These are phyloP conservation scores for Termitomyces heimii DNA, from an alignment of 768 basidiomycete species.

Conservation along the genomic window DNA sequence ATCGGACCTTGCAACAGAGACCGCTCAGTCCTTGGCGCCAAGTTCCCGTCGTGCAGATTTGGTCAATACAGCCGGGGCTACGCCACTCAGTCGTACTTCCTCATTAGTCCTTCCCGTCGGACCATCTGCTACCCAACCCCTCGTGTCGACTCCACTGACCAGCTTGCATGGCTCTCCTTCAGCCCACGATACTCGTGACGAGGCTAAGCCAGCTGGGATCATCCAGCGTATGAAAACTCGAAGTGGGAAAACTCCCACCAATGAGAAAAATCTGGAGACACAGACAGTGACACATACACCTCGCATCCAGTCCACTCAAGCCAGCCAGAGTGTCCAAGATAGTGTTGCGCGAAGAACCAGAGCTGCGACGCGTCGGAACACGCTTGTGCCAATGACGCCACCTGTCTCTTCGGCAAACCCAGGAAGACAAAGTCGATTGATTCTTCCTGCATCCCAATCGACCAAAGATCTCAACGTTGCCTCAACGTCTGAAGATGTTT, in stretches of 20 bases:
- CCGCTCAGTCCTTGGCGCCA: slow-evolving; percentile 16
- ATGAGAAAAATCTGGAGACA: background rate
- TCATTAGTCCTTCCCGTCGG: background rate
- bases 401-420: slow-evolving; percentile 12
- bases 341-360: slow-evolving; percentile 19
- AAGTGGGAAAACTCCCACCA: slow-evolving; percentile 22
- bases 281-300: background rate
- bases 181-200: background rate
- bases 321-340: slow-evolving; percentile 8
- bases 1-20: background rate
- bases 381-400: slow-evolving; percentile 15
- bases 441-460: slow-evolving; percentile 6
- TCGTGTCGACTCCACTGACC: background rate
- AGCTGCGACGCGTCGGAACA: slow-evolving; percentile 13
- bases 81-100: slow-evolving; percentile 3
- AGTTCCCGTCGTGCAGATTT: background rate
- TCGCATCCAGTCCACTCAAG: background rate
- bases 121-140: background rate
- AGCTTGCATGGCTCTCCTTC: background rate
- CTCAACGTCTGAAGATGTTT: slow-evolving; percentile 9
- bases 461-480: slow-evolving; percentile 1
- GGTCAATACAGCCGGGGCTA: background rate
- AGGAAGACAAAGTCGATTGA: slow-evolving; percentile 10
- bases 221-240: slow-evolving; percentile 38
- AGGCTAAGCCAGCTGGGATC: slow-evolving; percentile 18